phyloP scores from a whole-genome alignment of 495 filamentous ascomycete genomes.

The Trichocladium uniseriatum region DNA sequence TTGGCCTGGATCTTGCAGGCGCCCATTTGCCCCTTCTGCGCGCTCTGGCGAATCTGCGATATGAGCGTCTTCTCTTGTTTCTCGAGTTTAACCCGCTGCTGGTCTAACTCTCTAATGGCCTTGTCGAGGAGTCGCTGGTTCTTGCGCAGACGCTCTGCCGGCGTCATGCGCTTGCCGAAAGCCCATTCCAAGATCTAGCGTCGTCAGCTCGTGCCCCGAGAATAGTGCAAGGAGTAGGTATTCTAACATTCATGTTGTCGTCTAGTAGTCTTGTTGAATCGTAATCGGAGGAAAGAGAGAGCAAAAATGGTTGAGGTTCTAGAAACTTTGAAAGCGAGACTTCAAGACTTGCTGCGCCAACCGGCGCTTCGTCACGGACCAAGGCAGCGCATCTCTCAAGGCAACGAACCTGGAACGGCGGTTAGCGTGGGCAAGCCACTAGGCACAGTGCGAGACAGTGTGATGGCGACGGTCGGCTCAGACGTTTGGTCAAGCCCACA shows the following conservation, averaged over 20 bases:
- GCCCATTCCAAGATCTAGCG: conserved; percentile 91
- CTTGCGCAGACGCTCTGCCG: conserved; percentile 89
- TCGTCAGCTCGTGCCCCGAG: too few species aligned
- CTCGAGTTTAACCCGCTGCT: conserved; percentile 88
- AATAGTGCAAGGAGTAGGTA: background rate
- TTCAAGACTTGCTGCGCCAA: background rate
- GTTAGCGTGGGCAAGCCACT: background rate
- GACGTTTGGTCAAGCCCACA: too few species aligned
- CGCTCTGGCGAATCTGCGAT: conserved; percentile 91
- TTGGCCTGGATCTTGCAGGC: conserved; percentile 97
- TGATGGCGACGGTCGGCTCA: too few species aligned
- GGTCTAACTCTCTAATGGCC: conserved; percentile 89
- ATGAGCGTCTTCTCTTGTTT: conserved; percentile 97
- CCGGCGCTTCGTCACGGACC: background rate
- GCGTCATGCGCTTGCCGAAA: conserved; percentile 97
- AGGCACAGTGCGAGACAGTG: background rate
- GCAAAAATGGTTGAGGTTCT: background rate
- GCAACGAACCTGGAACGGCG: background rate
- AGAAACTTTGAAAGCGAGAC: background rate
- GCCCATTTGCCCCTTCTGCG: conserved; percentile 93
- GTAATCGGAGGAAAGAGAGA: background rate
- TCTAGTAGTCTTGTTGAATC: background rate
- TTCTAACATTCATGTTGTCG: conserved; percentile 30
- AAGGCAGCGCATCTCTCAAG: background rate
- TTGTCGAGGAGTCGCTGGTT: conserved; percentile 95